Percentiles rank a stretch among this genome's conserved stretches.
These are phyloP conservation scores for Colletotrichum orchidophilum DNA, from an alignment of 2,329 filamentous ascomycete genomes.

Conservation along the genomic window DNA sequence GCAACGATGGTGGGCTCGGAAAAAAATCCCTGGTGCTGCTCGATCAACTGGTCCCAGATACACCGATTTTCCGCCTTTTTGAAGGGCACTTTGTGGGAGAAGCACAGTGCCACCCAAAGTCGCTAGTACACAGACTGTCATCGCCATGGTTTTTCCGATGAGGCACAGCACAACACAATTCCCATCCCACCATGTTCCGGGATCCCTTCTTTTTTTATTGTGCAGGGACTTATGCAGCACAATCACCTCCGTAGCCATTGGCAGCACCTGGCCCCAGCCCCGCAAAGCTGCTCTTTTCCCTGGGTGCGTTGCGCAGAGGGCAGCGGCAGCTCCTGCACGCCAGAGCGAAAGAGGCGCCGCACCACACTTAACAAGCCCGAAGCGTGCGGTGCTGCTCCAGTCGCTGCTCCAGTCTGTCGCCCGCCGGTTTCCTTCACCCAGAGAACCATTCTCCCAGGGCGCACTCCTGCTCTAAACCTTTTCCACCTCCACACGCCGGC, in stretches of 20 bases:
- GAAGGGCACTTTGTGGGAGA: slow-evolving; percentile 3
- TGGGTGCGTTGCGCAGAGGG: neutral
- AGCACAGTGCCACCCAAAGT: slow-evolving; percentile 10
- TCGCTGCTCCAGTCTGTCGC: slow-evolving; percentile 14
- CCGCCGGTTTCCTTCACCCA: slow-evolving; percentile 29
- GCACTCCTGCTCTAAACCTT: slow-evolving; percentile 30
- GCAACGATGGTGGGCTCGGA: neutral
- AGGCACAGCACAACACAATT: neutral
- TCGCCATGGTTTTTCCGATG: slow-evolving; percentile 24
- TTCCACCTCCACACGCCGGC: slow-evolving; percentile 29
- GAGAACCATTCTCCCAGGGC: slow-evolving; percentile 26
- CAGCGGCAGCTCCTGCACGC: slow-evolving; percentile 20
- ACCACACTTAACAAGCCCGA: slow-evolving; percentile 31
- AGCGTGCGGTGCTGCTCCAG: slow-evolving; percentile 15
- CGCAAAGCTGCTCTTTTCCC: slow-evolving; percentile 20
- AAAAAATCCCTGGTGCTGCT: slow-evolving; percentile 18
- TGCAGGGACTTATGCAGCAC: slow-evolving; percentile 12
- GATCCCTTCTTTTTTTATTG: neutral
- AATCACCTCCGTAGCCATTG: neutral
- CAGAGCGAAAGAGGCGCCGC: slow-evolving; percentile 29
- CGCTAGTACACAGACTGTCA: neutral
- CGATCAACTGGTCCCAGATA: neutral
- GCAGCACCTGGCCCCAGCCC: slow-evolving; percentile 10
- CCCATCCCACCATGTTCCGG: neutral
- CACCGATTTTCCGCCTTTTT: slow-evolving; percentile 10